Conservation (phyloP, 345 rosid species). For the Syzygium jambos region DNA sequence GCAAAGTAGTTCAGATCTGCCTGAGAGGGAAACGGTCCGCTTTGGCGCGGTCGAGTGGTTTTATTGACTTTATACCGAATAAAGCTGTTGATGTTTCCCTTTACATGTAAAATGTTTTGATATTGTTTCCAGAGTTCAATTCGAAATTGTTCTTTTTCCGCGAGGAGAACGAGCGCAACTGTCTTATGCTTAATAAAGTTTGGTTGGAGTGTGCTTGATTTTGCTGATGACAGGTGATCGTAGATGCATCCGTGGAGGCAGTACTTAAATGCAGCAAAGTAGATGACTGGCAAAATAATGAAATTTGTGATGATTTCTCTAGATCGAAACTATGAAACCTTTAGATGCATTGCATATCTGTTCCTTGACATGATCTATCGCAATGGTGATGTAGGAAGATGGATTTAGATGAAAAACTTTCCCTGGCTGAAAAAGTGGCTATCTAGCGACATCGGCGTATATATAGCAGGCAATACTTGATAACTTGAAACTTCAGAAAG, state of each 20-base stretch:
- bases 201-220: not conserved
- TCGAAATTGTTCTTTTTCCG: not conserved
- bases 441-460: not conserved
- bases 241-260: not conserved
- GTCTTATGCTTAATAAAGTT: not conserved
- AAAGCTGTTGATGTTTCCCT: not conserved
- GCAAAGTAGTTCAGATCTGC: not conserved
- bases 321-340: not conserved
- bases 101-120: not conserved
- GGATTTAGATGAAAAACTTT: not conserved
- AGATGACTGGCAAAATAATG: not conserved
- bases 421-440: not conserved
- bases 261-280: not conserved
- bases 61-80: not conserved
- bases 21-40: not conserved
- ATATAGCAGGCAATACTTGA: not conserved
- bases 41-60: not conserved
- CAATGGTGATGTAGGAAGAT: not conserved
- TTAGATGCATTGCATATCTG: not conserved
- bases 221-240: not conserved
- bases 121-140: not conserved
- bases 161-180: not conserved
- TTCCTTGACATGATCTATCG: not conserved
- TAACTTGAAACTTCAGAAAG: not conserved
- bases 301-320: not conserved